phyloP scores from a whole-genome alignment of 2,329 filamentous ascomycete species.

The Tetracladium maxilliforme region DNA sequence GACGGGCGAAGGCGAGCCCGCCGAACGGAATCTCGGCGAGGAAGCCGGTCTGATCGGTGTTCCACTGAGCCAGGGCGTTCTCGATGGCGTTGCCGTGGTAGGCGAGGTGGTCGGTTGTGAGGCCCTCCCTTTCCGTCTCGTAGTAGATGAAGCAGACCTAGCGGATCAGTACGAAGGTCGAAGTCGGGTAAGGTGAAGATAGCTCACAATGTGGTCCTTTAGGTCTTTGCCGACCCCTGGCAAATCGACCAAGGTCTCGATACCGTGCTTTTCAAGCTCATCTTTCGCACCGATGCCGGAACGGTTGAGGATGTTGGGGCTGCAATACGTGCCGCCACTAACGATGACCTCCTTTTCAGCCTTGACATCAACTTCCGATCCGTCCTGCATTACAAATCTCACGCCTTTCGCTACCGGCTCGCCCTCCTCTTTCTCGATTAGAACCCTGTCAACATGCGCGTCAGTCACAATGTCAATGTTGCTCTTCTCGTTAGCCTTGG shows the following conservation, averaged over 20 bases:
- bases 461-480: conserved; percentile 29
- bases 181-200: conserved; percentile 10
- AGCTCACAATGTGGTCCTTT: conserved; percentile 31
- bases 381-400: conserved; percentile 22
- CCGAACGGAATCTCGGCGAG: conserved; percentile 49
- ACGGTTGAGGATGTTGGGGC: conserved; percentile 33
- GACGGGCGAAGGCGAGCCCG: conserved; percentile 43
- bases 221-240: conserved; percentile 37
- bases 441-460: conserved; percentile 33
- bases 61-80: conserved; percentile 36
- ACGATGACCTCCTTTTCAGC: conserved; percentile 29
- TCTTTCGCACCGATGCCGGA: conserved; percentile 34
- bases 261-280: conserved; percentile 14
- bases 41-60: conserved; percentile 40
- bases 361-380: conserved; percentile 18
- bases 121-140: conserved; percentile 31
- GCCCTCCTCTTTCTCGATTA: conserved; percentile 21
- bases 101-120: conserved; percentile 41
- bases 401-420: conserved; percentile 29
- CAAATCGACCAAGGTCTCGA: conserved; percentile 18
- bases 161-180: conserved; percentile 4
- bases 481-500: conserved; percentile 15
- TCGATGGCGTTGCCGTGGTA: conserved; percentile 36
- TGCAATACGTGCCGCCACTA: conserved; percentile 32
- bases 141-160: conserved; percentile 45